Base-by-base conservation (phyloP, 2,329 filamentous ascomycete genomes). In the Xylariaceae sp. region DNA sequence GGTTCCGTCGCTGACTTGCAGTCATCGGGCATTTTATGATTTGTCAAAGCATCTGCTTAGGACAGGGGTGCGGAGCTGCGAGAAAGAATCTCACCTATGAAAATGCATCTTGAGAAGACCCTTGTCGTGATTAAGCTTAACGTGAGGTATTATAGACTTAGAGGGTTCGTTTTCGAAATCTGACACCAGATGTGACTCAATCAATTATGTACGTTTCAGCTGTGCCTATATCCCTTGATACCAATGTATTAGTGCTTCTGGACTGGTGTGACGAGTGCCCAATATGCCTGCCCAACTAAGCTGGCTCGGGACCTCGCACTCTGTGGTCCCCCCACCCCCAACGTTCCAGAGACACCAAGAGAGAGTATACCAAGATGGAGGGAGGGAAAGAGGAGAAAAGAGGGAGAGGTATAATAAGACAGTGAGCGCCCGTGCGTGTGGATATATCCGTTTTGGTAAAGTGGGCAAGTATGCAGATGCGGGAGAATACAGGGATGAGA, bases 1-100 rank as follows among this genome's bases (percentile, higher is more conserved):
- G 46, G 43, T 22, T 17, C 11, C n/a, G n/a, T 7, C 42, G 21
- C 27, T 39, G n/a, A 17, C 32, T 38, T 36, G 39, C 34, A 35
- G 20, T 32, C 8, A 40, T 53, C 50, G 50, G 45, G 22, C 40
- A 47, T 43, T 47, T 48, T 54, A 54, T 59, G 53, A 57, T 58
- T 59, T 52, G 55, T 55, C 46, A 42, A 54, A 37, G 47, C 43
- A 37, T 39, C 37, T 35, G 37, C 38, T 44, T 49, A 47, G 47
- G 48, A 53, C 55, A 49, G 45, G 40, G 52, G 50, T 48, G 51
- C 37, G 53, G 50, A 48, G 52, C 49, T 37, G 43, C 22, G 43
- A 48, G 42, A 49, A 39, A 54, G 43, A 32, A 53, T 50, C 47
- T 48, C 21, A 17, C 5, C 49, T 50, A 47, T 43, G 47, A 47